These are phyloP conservation scores for Dactylonectria macrodidyma DNA, from an alignment of 2,329 filamentous ascomycete species.

Conservation along the genomic window DNA sequence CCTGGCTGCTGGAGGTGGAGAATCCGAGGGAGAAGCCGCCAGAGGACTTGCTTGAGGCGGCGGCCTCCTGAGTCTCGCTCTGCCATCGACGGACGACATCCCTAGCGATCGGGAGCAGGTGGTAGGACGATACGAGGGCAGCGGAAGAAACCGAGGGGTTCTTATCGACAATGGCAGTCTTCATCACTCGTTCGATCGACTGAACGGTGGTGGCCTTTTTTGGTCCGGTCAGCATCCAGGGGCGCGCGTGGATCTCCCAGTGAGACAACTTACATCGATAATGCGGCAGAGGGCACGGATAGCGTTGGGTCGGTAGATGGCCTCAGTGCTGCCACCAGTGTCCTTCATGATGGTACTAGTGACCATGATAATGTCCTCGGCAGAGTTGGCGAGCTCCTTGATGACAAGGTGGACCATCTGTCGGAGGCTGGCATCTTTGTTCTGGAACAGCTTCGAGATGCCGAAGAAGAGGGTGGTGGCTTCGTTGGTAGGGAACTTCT, in stretches of 20 bases:
- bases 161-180: slow-evolving; percentile 99
- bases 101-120: slow-evolving; percentile 94
- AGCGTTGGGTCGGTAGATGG: slow-evolving; percentile 94
- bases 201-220: slow-evolving; percentile 90
- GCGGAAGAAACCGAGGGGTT: slow-evolving; percentile 97
- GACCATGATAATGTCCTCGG: slow-evolving; percentile 99
- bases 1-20: slow-evolving; percentile 80
- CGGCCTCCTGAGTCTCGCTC: slow-evolving; percentile 97
- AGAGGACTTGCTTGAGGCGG: slow-evolving; percentile 89
- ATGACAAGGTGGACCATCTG: slow-evolving; percentile 99
- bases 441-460: slow-evolving; percentile 99
- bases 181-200: slow-evolving; percentile 98
- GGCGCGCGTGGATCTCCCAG: slow-evolving; percentile 33
- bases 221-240: slow-evolving; percentile 47
- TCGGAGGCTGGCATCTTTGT: slow-evolving; percentile 96
- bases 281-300: slow-evolving; percentile 96
- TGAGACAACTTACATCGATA: slow-evolving; percentile 80
- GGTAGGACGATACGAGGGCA: slow-evolving; percentile 96
- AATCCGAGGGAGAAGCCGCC: slow-evolving; percentile 94
- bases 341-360: slow-evolving; percentile 99
- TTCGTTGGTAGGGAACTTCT: slow-evolving; percentile 97
- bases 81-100: slow-evolving; percentile 98
- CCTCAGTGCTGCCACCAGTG: slow-evolving; percentile 93
- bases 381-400: slow-evolving; percentile 95
- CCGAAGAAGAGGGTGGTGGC: slow-evolving; percentile 98